Evolutionary conservation across 108 stramenopile species (phyloP).

Genomic region (Discostella stelligeroides): DNA sequence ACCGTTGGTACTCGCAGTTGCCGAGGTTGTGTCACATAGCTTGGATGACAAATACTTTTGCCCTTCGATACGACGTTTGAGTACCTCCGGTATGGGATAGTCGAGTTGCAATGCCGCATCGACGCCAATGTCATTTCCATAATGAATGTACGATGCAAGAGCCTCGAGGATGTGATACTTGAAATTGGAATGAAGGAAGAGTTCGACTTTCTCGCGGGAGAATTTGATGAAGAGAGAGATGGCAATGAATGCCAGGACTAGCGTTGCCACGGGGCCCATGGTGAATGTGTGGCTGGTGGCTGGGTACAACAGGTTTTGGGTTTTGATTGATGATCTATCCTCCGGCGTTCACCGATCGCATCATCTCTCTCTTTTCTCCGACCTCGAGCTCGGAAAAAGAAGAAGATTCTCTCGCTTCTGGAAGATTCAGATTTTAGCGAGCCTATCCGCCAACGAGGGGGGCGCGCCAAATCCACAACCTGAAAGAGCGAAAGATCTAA

Average conservation of each 20-base stretch:
- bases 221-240: constrained; percentile 31
- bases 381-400: too few relatives aligned
- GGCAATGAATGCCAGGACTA: constrained; percentile 33
- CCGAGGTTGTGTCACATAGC: constrained; percentile 6
- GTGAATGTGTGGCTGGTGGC: constrained; percentile 1
- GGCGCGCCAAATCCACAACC: too few relatives aligned
- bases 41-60: constrained; percentile 44
- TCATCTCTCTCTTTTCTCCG: too few relatives aligned
- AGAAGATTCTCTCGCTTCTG: too few relatives aligned
- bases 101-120: constrained; percentile 35
- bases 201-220: constrained; percentile 31
- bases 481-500: too few relatives aligned
- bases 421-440: too few relatives aligned
- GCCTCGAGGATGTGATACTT: constrained; percentile 49
- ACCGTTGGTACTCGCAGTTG: too few relatives aligned
- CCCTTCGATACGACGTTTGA: constrained; percentile 27
- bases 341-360: too few relatives aligned
- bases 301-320: too few relatives aligned
- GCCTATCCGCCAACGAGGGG: too few relatives aligned
- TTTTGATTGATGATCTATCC: too few relatives aligned
- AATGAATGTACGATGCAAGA: constrained; percentile 50
- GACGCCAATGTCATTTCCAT: constrained; percentile 51
- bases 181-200: constrained; percentile 41
- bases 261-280: constrained; percentile 24
- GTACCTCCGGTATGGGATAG: constrained; percentile 26